Base-by-base conservation (phyloP, 1,284 basidiomycete genomes). In the Leccinum ponderosum region DNA sequence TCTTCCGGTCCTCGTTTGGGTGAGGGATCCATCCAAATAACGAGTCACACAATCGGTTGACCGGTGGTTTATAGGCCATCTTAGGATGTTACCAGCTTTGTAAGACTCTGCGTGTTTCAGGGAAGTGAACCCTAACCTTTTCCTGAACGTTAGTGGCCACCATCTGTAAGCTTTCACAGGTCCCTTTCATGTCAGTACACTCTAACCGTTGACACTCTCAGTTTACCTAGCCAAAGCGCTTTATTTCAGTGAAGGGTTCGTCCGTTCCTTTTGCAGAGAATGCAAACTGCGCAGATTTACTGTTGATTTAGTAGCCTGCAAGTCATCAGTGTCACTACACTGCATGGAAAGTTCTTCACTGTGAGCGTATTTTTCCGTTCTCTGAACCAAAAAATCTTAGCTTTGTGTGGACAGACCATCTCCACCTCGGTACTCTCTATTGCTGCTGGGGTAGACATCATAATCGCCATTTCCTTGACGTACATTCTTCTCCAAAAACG, bases 401-500 rank as follows among this genome's bases (percentile, higher is more conserved):
- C 9, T 29, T 14, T 1, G 8, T 4, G 1, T 22, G 31, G 14
- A 33, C 11, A 67, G 65, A 17, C 3, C 3, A 20, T 51, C 2
- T 11, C 22, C 6, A 37, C 37, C 1, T 4, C 31, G 3, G 14
- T 3, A 3, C 50, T 62, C 33, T 22, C 42, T 17, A 7, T 56
- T 22, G 44, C 56, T 6, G 57, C 65, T 0, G 57, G 6, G 15
- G 29, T 42, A 14, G 63, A 66, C 33, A 8, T 67, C 7, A 4
- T 65, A 15, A 65, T 66, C 1, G 53, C 63, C 2, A 44, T 59
- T 14, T 22, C 6, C 25, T 17, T 65, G 53, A 56, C 52, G 1
- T 42, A 33, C 33, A 31, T 66, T 6, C 65, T 66, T 5, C 0
- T 56, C 11, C 63, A 51, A 22, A 17, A 65, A 37, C 48, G 57